Base-by-base conservation (phyloP, 2,329 filamentous ascomycete species). In the Botrytis galanthina region DNA sequence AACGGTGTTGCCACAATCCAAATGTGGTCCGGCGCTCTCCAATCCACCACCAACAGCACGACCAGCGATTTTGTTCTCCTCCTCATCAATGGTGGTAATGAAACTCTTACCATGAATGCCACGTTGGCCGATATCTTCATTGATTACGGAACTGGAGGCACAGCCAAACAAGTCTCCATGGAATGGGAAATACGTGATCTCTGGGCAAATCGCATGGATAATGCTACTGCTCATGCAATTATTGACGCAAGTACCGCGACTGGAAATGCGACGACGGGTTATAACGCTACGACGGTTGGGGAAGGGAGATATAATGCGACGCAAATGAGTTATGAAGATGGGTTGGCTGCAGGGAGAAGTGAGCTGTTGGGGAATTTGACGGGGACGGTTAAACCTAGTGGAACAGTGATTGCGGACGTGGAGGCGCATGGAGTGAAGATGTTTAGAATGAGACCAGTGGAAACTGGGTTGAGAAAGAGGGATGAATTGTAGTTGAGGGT, bases 151-250 rank as follows among this genome's bases (percentile, higher is more conserved):
- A 82, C 82, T 0, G 80, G 79, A 1, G 83, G 83, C 37, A 83
- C 83, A 1, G 84, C 84, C 0, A 73, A 79, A 1, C 81, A 86
- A 78, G 79, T 84, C 0, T 78, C 81, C 37, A 79, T 83, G 75
- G 81, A 80, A 0, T 89, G 86, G 86, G 86, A 87, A 74, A 80
- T 89, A 9, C 85, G 84, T 66, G 87, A 89, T 77, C 81, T 89
- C 1, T 89, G 87, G 87, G 86, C 83, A 6, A 84, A 85, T 74
- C 81, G 87, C n/a, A 87, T 89, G 86, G 81, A 79, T 32, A 81
- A 84, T 63, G 82, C 80, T 4, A 83, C 84, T 57, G 86, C 86
- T 0, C 77, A 78, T 37, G 79, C 81, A 0, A 82, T 88, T 44
- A 81, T 88, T 20, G 81, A 83, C 69, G 83, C 83, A 0, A 83